Percentiles rank a stretch among this genome's conserved stretches.
phyloP scores from a whole-genome alignment of 2,329 filamentous ascomycete genomes.

The Lasiodiplodia sp. region DNA sequence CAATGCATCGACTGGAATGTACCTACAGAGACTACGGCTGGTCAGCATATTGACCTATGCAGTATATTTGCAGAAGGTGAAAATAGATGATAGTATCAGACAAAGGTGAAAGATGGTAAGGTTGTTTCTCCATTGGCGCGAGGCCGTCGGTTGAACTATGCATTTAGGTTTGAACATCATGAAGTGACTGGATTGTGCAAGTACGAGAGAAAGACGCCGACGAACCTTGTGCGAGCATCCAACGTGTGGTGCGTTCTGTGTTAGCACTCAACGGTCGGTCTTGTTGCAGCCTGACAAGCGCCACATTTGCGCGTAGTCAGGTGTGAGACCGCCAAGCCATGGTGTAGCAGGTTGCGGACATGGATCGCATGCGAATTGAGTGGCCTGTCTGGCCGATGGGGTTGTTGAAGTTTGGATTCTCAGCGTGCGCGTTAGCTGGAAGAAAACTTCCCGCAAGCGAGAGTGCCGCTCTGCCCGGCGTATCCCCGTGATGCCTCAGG shows the following conservation, averaged over 20 bases:
- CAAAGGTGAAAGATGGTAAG: conserved; percentile 29
- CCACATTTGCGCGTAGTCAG: not conserved
- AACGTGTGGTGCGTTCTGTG: not conserved
- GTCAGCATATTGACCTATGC: not conserved
- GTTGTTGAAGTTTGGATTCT: not conserved
- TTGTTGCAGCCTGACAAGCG: not conserved
- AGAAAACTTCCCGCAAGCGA: conserved; percentile 8
- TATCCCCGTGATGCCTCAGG: not conserved
- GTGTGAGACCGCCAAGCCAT: not conserved
- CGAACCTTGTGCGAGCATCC: not conserved
- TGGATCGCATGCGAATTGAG: not conserved
- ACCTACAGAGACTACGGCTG: not conserved
- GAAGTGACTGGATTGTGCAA: not conserved
- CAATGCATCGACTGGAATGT: not conserved
- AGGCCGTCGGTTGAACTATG: conserved; percentile 30
- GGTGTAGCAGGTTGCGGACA: not conserved
- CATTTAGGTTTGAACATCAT: conserved; percentile 27
- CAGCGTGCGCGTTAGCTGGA: not conserved
- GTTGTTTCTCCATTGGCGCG: conserved; percentile 26
- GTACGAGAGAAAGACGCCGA: not conserved
- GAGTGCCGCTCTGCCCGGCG: not conserved
- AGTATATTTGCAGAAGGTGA: not conserved
- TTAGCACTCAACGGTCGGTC: not conserved
- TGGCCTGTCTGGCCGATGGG: not conserved
- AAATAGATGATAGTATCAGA: conserved; percentile 10